Conservation (phyloP, 805 yeast genomes). For the Spathaspora gorwiae region DNA sequence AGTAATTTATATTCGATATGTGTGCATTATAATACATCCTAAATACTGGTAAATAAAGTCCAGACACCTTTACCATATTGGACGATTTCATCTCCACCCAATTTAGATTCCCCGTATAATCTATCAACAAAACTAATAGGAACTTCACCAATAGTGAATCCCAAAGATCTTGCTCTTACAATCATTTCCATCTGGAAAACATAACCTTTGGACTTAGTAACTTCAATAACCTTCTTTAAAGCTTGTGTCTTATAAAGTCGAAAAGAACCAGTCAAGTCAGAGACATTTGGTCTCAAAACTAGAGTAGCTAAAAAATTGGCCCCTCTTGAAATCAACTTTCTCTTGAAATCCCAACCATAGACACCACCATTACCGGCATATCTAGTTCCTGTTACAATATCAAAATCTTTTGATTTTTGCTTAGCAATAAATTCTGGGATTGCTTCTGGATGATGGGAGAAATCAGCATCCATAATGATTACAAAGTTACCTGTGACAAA, state of each 20-base stretch:
- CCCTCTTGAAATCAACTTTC: conserved; percentile 73
- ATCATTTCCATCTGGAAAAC: conserved; percentile 89
- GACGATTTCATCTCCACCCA: conserved; percentile 78
- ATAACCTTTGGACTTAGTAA: conserved; percentile 70
- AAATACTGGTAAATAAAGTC: conserved; percentile 61
- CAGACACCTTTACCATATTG: conserved; percentile 76
- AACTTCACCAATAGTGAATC: conserved; percentile 71
- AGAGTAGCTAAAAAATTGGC: conserved; percentile 75
- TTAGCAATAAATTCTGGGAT: conserved; percentile 69
- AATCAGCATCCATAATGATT: conserved; percentile 81
- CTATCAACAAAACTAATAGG: conserved; percentile 78
- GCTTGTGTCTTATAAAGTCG: conserved; percentile 70
- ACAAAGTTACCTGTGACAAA: conserved; percentile 70
- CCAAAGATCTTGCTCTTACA: conserved; percentile 74
- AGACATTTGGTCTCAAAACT: conserved; percentile 64
- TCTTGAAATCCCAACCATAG: conserved; percentile 78
- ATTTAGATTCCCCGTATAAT: conserved; percentile 71
- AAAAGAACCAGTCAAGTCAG: conserved; percentile 75
- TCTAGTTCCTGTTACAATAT: conserved; percentile 58
- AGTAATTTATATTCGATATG: no score
- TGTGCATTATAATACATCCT: conserved; percentile 3
- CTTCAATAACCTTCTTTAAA: conserved; percentile 59
- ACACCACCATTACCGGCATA: conserved; percentile 82
- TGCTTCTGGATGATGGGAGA: conserved; percentile 77
- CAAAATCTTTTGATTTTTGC: conserved; percentile 49